Base-by-base conservation (phyloP, 148 eudicot genomes). In the Rhododendron ovatum region DNA sequence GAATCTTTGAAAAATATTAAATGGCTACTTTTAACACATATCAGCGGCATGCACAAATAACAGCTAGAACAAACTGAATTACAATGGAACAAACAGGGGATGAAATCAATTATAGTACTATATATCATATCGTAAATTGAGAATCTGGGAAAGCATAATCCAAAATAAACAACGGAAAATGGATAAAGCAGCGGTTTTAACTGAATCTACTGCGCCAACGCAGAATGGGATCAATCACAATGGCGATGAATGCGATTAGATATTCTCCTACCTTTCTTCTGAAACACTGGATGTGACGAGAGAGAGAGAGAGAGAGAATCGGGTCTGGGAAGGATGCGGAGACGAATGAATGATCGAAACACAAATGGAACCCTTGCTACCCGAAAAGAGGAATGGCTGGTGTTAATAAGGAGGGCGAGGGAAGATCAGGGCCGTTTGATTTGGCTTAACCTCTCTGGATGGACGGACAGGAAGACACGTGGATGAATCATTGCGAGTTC, bases 381-480 rank as follows among this genome's bases (percentile, higher is more conserved):
- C 59, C 1, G 43, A 47, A 65, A 13, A 33, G 65, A 22, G 77
- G 55, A 59, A 28, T 22, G 22, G 47, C 73, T 80, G 12, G 35
- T 35, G 83, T 69, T 85, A 85, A 82, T 81, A 88, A 45, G 82
- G 59, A 82, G 84, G 55, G 12, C 17, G 10, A 37, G 75, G 65
- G 18, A 26, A 9, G 41, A 81, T 91, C 71, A 53, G 65, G 35
- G 86, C 89, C 92, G 93, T 92, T 85, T 83, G 93, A 89, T 13
- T 90, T 85, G 86, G 17, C 65, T 4, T 74, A 83, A 87, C 85
- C 81, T 82, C 79, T 82, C 84, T 88, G 84, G 89, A 90, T 86
- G 78, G 33, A 59, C 86, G 91, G 91, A 74, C 81, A 76, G 82
- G 9, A 12, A 79, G 89, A 83, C 89, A 92, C 89, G 90, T 92